phyloP scores from a whole-genome alignment of 495 filamentous ascomycete genomes.

The Penicillium ucsense region DNA sequence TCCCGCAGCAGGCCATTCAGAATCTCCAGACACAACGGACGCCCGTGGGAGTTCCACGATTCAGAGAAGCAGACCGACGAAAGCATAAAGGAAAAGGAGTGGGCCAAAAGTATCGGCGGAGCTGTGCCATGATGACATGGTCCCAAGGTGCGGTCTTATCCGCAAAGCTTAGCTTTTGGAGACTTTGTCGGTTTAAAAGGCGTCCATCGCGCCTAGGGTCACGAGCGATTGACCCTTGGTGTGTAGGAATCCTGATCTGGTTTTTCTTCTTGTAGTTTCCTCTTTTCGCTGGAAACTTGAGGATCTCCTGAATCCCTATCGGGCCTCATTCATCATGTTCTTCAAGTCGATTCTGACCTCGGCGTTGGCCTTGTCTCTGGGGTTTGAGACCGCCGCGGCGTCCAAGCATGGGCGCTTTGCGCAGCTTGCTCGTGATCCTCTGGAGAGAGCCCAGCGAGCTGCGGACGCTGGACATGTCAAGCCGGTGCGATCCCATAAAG shows the following conservation, averaged over 20 bases:
- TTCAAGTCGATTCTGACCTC: constrained; percentile 22
- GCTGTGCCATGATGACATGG: too few species aligned
- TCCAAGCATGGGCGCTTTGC: constrained; percentile 25
- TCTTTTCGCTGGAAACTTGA: not conserved
- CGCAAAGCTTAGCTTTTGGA: too few species aligned
- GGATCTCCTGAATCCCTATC: not conserved
- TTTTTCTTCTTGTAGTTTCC: not conserved
- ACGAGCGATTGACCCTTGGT: too few species aligned
- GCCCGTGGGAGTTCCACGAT: too few species aligned
- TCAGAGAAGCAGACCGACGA: too few species aligned
- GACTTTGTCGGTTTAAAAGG: too few species aligned
- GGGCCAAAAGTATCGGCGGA: too few species aligned
- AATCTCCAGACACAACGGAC: too few species aligned
- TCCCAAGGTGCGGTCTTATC: too few species aligned
- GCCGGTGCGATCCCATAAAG: constrained; percentile 8
- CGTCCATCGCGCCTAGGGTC: too few species aligned
- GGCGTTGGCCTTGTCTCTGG: constrained; percentile 18
- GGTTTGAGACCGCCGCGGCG: constrained; percentile 17
- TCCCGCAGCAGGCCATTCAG: too few species aligned
- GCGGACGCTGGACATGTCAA: constrained; percentile 39
- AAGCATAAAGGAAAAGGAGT: too few species aligned
- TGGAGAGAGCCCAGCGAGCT: constrained; percentile 70
- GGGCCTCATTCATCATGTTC: constrained; percentile 13
- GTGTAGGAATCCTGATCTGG: not conserved
- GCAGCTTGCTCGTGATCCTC: constrained; percentile 67